Percentiles rank a stretch among this genome's conserved stretches.
Conservation (phyloP, 768 basidiomycete genomes). For the Psilocybe azurescens region DNA sequence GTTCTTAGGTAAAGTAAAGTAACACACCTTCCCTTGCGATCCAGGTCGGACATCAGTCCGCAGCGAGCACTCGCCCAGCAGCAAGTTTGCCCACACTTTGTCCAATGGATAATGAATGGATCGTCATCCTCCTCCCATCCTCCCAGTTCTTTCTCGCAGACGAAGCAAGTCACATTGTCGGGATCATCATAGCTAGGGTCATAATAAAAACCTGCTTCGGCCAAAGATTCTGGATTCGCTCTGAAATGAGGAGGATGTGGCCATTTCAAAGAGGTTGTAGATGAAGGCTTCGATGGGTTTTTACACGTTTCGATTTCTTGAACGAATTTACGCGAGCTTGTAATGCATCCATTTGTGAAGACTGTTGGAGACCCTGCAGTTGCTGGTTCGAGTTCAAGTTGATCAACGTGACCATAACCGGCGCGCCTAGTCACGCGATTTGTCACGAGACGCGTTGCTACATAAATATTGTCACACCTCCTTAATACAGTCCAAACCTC, state of each 20-base stretch:
- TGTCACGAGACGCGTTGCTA: conserved; percentile 21
- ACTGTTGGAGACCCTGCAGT: conserved; percentile 13
- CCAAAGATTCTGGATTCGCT: conserved; percentile 77
- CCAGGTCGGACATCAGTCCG: conserved; percentile 62
- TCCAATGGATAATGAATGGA: conserved; percentile 83
- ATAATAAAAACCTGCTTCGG: conserved; percentile 92
- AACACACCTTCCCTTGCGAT: conserved; percentile 60
- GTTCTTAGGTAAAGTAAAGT: background rate
- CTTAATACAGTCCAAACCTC: background rate
- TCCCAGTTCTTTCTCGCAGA: conserved; percentile 81
- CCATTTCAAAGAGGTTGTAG: conserved; percentile 68
- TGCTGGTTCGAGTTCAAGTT: conserved; percentile 10
- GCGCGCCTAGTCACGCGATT: conserved; percentile 44
- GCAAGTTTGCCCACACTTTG: conserved; percentile 68
- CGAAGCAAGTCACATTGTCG: conserved; percentile 84
- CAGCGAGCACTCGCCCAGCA: conserved; percentile 86
- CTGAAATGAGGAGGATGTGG: conserved; percentile 69
- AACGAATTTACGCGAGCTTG: conserved; percentile 73
- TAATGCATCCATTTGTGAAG: conserved; percentile 53
- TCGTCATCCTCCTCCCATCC: conserved; percentile 90
- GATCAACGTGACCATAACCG: conserved; percentile 22
- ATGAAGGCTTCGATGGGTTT: conserved; percentile 55
- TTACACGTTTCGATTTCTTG: conserved; percentile 63
- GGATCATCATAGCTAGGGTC: conserved; percentile 67
- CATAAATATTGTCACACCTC: conserved; percentile 10